A percentile compares a stretch with the other conserved stretches of the same genome.
These are phyloP conservation scores for Dillenia suffruticosa DNA, from an alignment of 164 flowering plant genomes.

Conservation along the genomic window DNA sequence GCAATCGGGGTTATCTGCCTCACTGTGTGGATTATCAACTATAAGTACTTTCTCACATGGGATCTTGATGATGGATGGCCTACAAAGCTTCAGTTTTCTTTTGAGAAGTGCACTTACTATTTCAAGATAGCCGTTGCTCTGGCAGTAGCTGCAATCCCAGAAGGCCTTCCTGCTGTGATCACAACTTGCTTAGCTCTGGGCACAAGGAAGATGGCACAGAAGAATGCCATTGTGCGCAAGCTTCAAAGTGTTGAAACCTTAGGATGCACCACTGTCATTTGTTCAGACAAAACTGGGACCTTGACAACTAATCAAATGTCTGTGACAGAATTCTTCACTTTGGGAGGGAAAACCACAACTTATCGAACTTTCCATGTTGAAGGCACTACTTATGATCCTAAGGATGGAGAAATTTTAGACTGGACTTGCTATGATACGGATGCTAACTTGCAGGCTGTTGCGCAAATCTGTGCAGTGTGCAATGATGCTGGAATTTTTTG, in stretches of 20 bases:
- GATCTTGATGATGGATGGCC: constrained; percentile 77
- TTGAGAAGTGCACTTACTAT: constrained; percentile 87
- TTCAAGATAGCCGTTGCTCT: constrained; percentile 89
- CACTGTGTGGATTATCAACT: constrained; percentile 78
- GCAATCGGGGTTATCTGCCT: constrained; percentile 79
- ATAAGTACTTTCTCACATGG: constrained; percentile 77
- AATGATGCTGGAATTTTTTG: constrained; percentile 81
- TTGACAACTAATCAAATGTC: constrained; percentile 96
- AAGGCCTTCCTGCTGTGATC: neutral
- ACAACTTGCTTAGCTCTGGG: constrained; percentile 2
- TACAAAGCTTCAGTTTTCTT: constrained; percentile 62
- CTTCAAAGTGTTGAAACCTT: constrained; percentile 89
- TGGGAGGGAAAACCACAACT: constrained; percentile 65
- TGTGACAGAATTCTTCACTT: constrained; percentile 65
- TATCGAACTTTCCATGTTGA: constrained; percentile 61
- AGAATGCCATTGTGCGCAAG: neutral
- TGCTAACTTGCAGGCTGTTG: constrained; percentile 73
- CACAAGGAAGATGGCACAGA: constrained; percentile 1
- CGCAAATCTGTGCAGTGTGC: constrained; percentile 84
- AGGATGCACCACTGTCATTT: constrained; percentile 94
- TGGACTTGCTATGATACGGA: constrained; percentile 85
- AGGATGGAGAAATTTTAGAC: constrained; percentile 80
- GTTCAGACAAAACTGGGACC: constrained; percentile 94
- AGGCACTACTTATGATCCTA: constrained; percentile 90
- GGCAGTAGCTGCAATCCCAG: constrained; percentile 55